Evolutionary conservation across 495 filamentous ascomycete species (phyloP).

Genomic region (Rostrohypoxylon terebratum): DNA sequence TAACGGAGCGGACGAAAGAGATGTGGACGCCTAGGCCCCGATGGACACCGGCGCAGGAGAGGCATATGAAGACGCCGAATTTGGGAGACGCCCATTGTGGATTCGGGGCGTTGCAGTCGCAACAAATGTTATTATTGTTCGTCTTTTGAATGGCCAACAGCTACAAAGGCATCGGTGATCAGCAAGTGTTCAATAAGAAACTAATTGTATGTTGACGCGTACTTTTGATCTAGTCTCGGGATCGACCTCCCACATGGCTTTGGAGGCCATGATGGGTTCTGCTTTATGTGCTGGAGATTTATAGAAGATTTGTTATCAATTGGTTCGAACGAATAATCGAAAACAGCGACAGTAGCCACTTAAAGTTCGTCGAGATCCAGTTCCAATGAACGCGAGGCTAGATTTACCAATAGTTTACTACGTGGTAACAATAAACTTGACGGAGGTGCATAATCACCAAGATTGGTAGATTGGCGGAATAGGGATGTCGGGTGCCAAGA

Average conservation of each 20-base stretch:
- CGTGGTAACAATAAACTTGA: constrained; percentile 30
- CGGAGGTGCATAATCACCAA: constrained; percentile 19
- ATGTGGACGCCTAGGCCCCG: constrained; percentile 96
- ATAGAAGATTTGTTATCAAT: constrained; percentile 22
- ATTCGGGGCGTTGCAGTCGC: constrained; percentile 92
- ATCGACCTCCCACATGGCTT: constrained; percentile 95
- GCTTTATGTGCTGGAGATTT: constrained; percentile 31
- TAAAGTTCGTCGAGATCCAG: not conserved
- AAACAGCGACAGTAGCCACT: not conserved
- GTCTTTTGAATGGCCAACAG: constrained; percentile 89
- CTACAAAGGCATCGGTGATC: constrained; percentile 57
- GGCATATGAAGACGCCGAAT: constrained; percentile 92
- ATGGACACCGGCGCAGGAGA: constrained; percentile 94
- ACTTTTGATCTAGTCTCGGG: constrained; percentile 95
- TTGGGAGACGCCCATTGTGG: constrained; percentile 90
- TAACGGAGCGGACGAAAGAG: constrained; percentile 94
- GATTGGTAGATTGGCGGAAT: constrained; percentile 4
- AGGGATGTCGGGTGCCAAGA: constrained; percentile 43
- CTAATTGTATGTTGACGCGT: constrained; percentile 35
- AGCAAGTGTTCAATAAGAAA: constrained; percentile 22
- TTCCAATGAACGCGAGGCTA: not conserved
- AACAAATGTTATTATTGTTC: constrained; percentile 86
- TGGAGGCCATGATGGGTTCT: constrained; percentile 56
- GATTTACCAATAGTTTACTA: constrained; percentile 13
- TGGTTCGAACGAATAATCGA: constrained; percentile 12